Percentiles rank a stretch among this genome's conserved stretches.
Conservation (phyloP, 495 filamentous ascomycete genomes). For the Endocarpon pusillum region DNA sequence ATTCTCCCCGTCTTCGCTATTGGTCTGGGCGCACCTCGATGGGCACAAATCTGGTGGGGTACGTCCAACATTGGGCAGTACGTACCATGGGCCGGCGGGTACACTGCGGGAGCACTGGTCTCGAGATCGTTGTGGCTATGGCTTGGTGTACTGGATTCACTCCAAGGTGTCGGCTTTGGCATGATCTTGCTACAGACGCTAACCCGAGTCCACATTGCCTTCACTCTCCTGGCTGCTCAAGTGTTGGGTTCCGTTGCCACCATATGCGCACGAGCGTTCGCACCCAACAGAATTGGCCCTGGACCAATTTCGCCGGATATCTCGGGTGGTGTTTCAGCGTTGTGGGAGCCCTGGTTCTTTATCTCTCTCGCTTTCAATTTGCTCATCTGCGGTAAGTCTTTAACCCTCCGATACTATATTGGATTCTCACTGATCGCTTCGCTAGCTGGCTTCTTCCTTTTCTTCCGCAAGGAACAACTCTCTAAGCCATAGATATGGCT, state of each 20-base stretch:
- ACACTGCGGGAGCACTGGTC: conserved; percentile 25
- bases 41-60: conserved; percentile 37
- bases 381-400: conserved; percentile 38
- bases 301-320: conserved; percentile 32
- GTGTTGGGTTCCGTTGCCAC: conserved; percentile 33
- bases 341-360: conserved; percentile 50
- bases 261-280: conserved; percentile 28
- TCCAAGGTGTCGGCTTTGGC: conserved; percentile 33
- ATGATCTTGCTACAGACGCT: conserved; percentile 35
- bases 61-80: conserved; percentile 28
- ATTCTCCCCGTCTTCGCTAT: conserved; percentile 33
- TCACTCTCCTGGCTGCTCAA: conserved; percentile 31
- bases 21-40: conserved; percentile 31
- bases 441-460: conserved; percentile 44
- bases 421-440: background rate
- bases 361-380: conserved; percentile 42
- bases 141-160: conserved; percentile 30
- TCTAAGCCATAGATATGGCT: conserved; percentile 46
- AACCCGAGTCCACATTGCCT: conserved; percentile 32
- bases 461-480: conserved; percentile 58
- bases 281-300: conserved; percentile 30
- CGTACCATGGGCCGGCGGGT: conserved; percentile 32
- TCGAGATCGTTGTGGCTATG: conserved; percentile 33
- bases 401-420: background rate
- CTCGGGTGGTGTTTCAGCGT: conserved; percentile 23